phyloP scores from a whole-genome alignment of 2,329 filamentous ascomycete genomes.

The Leptographium wingfieldii region DNA sequence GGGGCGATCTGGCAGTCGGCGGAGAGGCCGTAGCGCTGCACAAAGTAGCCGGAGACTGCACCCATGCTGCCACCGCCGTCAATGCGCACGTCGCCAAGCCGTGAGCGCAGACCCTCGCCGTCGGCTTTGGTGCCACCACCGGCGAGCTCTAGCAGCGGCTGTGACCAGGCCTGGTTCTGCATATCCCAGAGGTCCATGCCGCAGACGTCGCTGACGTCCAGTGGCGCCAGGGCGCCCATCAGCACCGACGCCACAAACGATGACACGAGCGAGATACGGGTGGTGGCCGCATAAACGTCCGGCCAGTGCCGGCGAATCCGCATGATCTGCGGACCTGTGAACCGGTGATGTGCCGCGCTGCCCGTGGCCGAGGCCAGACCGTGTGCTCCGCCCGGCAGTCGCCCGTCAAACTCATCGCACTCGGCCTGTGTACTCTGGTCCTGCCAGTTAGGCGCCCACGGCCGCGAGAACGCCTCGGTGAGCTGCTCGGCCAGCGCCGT shows the following conservation, averaged over 20 bases:
- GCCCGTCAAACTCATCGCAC: constrained; percentile 75
- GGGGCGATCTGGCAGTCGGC: constrained; percentile 64
- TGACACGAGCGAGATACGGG: constrained; percentile 83
- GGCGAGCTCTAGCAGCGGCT: constrained; percentile 61
- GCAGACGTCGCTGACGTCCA: constrained; percentile 89
- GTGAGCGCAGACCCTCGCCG: constrained; percentile 53
- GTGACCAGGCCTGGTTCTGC: constrained; percentile 56
- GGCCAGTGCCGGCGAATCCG: constrained; percentile 72
- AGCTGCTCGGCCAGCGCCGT: constrained; percentile 63
- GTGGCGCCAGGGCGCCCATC: constrained; percentile 70
- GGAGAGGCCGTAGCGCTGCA: constrained; percentile 64
- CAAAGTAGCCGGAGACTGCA: constrained; percentile 65
- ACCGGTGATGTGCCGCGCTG: constrained; percentile 90
- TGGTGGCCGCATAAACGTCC: constrained; percentile 65
- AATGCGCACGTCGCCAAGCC: constrained; percentile 66
- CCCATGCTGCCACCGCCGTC: constrained; percentile 77
- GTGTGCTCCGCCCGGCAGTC: constrained; percentile 47
- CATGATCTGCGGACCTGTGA: constrained; percentile 95
- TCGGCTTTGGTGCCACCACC: constrained; percentile 50
- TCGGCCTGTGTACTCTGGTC: constrained; percentile 89
- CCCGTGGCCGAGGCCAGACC: constrained; percentile 70
- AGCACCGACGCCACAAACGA: constrained; percentile 90
- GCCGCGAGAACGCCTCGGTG: constrained; percentile 54
- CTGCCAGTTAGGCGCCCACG: constrained; percentile 93
- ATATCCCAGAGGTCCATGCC: constrained; percentile 98